phyloP scores from a whole-genome alignment of 2,329 filamentous ascomycete genomes.

The Fusarium decemcellulare region DNA sequence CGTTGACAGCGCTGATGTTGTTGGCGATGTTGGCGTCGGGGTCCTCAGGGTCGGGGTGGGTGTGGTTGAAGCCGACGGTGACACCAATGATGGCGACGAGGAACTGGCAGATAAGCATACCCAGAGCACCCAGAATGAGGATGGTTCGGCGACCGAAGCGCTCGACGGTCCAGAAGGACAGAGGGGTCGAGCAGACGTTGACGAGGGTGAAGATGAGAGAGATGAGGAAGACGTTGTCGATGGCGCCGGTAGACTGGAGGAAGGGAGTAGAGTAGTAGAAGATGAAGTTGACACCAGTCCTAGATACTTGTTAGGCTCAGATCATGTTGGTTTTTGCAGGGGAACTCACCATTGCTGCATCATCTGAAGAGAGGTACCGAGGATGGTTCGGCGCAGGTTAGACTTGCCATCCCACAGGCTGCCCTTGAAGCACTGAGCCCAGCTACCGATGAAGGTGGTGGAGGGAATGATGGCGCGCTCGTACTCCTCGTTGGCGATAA shows the following conservation, averaged over 20 bases:
- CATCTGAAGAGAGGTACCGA: conserved; percentile 83
- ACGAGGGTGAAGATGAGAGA: conserved; percentile 89
- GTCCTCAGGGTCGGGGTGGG: conserved; percentile 61
- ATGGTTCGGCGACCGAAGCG: conserved; percentile 84
- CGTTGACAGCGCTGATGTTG: conserved; percentile 65
- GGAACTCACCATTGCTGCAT: conserved; percentile 75
- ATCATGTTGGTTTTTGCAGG: background rate
- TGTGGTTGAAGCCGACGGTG: conserved; percentile 68
- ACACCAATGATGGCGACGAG: conserved; percentile 84
- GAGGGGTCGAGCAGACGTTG: conserved; percentile 87
- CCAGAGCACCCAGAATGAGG: conserved; percentile 82
- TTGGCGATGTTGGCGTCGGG: conserved; percentile 57
- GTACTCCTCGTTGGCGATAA: conserved; percentile 91
- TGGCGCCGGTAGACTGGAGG: conserved; percentile 83
- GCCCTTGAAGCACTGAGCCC: conserved; percentile 43
- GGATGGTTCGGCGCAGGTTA: conserved; percentile 64
- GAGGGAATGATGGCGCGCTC: conserved; percentile 63
- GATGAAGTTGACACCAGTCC: conserved; percentile 94
- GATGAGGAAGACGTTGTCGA: conserved; percentile 85
- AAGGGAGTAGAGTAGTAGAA: conserved; percentile 91
- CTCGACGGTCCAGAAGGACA: conserved; percentile 92
- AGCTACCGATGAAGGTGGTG: conserved; percentile 31
- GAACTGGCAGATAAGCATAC: conserved; percentile 91
- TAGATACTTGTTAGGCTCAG: conserved; percentile 27
- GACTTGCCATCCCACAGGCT: conserved; percentile 50